phyloP scores from a whole-genome alignment of 345 rosid species.

The Hypericum perforatum region DNA sequence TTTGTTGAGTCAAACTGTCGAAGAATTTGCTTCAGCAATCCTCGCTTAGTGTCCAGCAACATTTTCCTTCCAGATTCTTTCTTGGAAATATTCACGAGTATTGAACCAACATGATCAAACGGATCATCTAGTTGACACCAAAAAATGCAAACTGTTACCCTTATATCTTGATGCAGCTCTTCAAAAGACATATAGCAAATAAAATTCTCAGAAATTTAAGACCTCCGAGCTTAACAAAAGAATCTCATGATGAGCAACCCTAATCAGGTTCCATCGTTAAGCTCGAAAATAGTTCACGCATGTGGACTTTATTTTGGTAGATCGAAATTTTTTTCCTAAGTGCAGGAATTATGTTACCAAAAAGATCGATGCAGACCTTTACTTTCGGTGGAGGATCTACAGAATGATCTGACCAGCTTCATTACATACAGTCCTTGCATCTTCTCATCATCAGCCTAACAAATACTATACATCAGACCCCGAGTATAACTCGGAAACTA shows the following conservation, averaged over 20 bases:
- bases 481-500: not conserved
- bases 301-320: too few relatives aligned
- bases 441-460: conserved; percentile 61
- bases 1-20: conserved; percentile 68
- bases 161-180: not conserved
- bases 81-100: conserved; percentile 85
- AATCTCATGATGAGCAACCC: too few relatives aligned
- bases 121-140: conserved; percentile 52
- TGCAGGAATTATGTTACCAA: conserved; percentile 1
- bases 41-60: conserved; percentile 68
- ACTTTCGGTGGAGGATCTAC: conserved; percentile 52
- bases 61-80: conserved; percentile 68
- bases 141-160: conserved; percentile 3
- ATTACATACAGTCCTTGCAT: conserved; percentile 62
- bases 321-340: too few relatives aligned
- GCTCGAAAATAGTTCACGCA: too few relatives aligned
- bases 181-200: not conserved
- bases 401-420: conserved; percentile 90
- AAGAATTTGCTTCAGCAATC: conserved; percentile 71
- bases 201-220: too few relatives aligned
- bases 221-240: too few relatives aligned
- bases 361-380: conserved; percentile 30
- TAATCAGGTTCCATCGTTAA: too few relatives aligned
- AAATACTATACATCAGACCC: conserved; percentile 8
- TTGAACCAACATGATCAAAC: conserved; percentile 87